Conservation (phyloP, 2,329 filamentous ascomycete species). For the Verticillium dahliae region DNA sequence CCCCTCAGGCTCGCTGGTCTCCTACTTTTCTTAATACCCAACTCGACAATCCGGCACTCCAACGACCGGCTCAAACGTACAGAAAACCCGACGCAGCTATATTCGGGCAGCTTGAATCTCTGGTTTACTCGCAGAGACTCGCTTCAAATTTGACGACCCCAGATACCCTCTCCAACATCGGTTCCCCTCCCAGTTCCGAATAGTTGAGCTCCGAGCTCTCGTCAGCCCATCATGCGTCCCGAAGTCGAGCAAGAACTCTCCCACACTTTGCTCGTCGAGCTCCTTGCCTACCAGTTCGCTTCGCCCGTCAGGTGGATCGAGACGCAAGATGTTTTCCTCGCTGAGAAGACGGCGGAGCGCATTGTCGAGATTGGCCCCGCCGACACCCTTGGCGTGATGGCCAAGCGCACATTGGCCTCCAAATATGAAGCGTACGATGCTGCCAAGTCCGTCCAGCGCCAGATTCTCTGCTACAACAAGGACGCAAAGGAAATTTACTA, state of each 20-base stretch:
- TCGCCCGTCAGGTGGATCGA: conserved; percentile 99
- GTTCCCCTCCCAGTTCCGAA: conserved; percentile 12
- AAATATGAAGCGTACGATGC: conserved; percentile 99
- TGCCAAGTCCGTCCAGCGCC: conserved; percentile 89
- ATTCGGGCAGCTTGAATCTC: background rate
- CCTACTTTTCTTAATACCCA: background rate
- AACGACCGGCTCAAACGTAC: background rate
- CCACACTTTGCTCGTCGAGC: conserved; percentile 96
- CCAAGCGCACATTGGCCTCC: conserved; percentile 86
- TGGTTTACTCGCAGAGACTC: background rate
- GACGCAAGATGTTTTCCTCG: conserved; percentile 98
- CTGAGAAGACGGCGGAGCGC: conserved; percentile 89
- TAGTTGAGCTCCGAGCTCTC: conserved; percentile 10
- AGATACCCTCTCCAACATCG: conserved; percentile 8
- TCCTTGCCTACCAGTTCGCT: conserved; percentile 98
- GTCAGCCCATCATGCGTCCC: conserved; percentile 70
- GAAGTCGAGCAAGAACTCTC: conserved; percentile 99
- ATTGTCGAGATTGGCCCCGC: conserved; percentile 97
- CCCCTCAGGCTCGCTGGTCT: conserved; percentile 7
- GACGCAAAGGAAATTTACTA: conserved; percentile 99
- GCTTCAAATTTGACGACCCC: background rate
- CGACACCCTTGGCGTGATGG: conserved; percentile 96
- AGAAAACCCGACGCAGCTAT: background rate
- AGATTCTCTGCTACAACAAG: conserved; percentile 99
- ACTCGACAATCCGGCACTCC: background rate